Conservation (phyloP, 2,329 filamentous ascomycete genomes). For the Lachnellula occidentalis region DNA sequence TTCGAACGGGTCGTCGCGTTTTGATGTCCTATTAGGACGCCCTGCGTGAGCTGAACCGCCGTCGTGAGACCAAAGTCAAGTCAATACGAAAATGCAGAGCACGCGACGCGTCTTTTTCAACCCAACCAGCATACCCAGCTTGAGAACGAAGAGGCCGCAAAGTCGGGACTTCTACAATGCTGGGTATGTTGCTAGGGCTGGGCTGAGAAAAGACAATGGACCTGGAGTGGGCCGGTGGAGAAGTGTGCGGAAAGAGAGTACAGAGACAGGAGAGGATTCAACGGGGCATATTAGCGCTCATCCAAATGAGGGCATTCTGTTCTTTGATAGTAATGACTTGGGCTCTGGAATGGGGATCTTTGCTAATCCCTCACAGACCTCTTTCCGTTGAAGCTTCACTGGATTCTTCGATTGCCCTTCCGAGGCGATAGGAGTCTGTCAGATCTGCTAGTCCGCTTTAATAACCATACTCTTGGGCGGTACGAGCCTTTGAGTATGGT, state of each 20-base stretch:
- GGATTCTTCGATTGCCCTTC: conserved; percentile 50
- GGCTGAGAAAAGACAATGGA: conserved; percentile 8
- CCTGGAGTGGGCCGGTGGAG: conserved; percentile 10
- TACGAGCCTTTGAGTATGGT: conserved; percentile 52
- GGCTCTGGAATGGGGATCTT: background rate
- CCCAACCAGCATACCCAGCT: conserved; percentile 31
- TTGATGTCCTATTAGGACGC: background rate
- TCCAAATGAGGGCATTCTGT: conserved; percentile 76
- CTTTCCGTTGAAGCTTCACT: conserved; percentile 72
- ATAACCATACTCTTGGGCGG: conserved; percentile 45
- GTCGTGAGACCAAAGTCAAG: background rate
- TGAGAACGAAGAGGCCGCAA: conserved; percentile 24
- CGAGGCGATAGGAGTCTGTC: conserved; percentile 40
- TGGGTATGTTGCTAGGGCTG: conserved; percentile 10
- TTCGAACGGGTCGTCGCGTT: background rate
- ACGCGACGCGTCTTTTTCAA: conserved; percentile 30
- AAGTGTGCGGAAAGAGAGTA: conserved; percentile 37
- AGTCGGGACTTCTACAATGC: conserved; percentile 23
- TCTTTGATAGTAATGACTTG: conserved; percentile 70
- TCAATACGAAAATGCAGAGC: conserved; percentile 20
- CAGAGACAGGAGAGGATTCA: conserved; percentile 53
- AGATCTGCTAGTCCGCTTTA: conserved; percentile 44
- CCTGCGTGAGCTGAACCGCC: background rate
- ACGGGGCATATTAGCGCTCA: conserved; percentile 76
- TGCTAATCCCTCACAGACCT: conserved; percentile 53